Evolutionary conservation across 2,329 filamentous ascomycete genomes (phyloP), one percentile per base, ranked within the genome.

Genomic region (Ciborinia camelliae): DNA sequence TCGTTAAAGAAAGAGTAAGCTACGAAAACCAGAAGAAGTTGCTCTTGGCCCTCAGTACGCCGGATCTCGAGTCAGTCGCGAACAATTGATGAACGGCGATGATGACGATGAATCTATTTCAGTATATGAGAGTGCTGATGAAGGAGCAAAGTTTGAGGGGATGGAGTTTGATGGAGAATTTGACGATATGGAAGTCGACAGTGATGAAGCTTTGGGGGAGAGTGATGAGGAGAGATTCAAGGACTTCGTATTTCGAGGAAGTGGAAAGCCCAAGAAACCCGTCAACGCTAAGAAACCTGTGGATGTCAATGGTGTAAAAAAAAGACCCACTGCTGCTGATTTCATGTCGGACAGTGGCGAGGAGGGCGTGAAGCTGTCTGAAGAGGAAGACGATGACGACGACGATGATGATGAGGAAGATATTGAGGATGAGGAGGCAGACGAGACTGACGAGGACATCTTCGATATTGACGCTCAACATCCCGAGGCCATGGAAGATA

Each of bases 191-290:
- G 85, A 88, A 69, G 88, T 88, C 65, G 81, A 84, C 57, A 88
- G 85, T 71, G 85, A 88, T 64, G 78, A 84, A 43, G 94, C 92
- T 0, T 88, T 98, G 73, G 90, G 87, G 3, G 87, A 90, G 63
- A 95, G 91, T 69, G 94, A 98, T 71, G 88, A 91, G 69, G 92
- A 96, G 75, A 84, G 84, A 60, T 92, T 97, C 72, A 87, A 90
- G 69, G 86, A 85, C 0, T 97, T 90, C 74, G 85, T 79, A 0
- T 88, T 88, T 68, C 78, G 83, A 39, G 85, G 84, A 28, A 88
- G 84, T 75, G 81, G 81, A 2, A 84, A 83, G 67, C 79, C 82
- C 5, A 78, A 76, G 62, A 53, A 15, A 23, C 41, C 55, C 20
- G 41, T 23, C 18, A 20, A 58, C 12, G 14, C 32, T 1, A 62